A percentile compares a stretch with the other conserved stretches of the same genome.
These are phyloP conservation scores for Huntiella moniliformis DNA, from an alignment of 2,329 filamentous ascomycete species.

Conservation along the genomic window DNA sequence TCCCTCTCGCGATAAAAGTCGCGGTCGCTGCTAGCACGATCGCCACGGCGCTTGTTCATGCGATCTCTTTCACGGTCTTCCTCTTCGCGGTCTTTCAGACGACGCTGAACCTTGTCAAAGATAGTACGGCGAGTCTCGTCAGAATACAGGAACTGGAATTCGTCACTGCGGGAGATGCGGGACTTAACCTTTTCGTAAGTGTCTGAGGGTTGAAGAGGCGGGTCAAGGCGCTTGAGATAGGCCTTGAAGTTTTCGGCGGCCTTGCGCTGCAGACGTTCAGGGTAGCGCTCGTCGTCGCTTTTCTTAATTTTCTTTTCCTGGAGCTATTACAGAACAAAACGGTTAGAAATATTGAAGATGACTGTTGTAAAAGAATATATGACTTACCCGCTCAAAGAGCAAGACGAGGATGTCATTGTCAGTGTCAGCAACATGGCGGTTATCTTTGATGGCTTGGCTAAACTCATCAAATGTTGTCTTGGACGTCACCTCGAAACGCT, in stretches of 20 bases:
- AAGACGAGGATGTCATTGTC: constrained; percentile 59
- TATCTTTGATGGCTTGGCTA: constrained; percentile 59
- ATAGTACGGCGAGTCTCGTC: constrained; percentile 69
- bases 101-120: constrained; percentile 82
- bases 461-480: constrained; percentile 85
- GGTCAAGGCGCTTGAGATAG: constrained; percentile 76
- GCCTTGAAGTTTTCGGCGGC: constrained; percentile 71
- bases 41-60: constrained; percentile 26
- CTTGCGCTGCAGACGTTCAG: constrained; percentile 70
- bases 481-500: constrained; percentile 74
- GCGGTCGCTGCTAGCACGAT: constrained; percentile 34
- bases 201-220: constrained; percentile 57
- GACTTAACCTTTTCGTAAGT: constrained; percentile 76
- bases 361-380: not conserved
- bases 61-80: constrained; percentile 46
- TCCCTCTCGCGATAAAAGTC: constrained; percentile 41
- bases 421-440: constrained; percentile 76
- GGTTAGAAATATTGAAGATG: not conserved
- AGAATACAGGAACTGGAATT: constrained; percentile 64
- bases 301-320: constrained; percentile 72
- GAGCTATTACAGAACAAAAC: constrained; percentile 28
- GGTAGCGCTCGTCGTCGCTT: constrained; percentile 66
- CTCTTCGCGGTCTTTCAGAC: constrained; percentile 80
- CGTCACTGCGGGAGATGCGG: constrained; percentile 61
- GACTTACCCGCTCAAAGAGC: constrained; percentile 61